Conservation (phyloP, 345 rosid species). For the Populus euphratica region DNA sequence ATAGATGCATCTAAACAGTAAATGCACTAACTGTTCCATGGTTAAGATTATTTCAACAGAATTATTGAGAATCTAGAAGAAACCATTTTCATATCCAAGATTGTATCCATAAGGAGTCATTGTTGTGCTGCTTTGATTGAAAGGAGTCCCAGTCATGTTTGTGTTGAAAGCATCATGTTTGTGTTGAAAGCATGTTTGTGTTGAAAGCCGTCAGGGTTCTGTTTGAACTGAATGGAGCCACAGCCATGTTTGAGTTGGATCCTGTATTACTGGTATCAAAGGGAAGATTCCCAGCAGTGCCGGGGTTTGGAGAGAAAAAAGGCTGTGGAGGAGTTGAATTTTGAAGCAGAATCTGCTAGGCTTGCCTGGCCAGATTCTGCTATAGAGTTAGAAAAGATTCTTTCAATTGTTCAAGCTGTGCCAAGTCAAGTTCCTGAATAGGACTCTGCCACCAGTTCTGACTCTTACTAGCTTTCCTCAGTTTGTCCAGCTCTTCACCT, state of each 20-base stretch:
- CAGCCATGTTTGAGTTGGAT: neutral
- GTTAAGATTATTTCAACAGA: neutral
- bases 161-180: neutral
- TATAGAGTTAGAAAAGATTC: conserved; percentile 34
- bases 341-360: conserved; percentile 24
- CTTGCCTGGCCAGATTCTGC: conserved; percentile 33
- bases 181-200: neutral
- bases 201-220: neutral
- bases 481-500: conserved; percentile 34
- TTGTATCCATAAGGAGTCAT: neutral
- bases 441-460: conserved; percentile 56
- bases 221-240: neutral
- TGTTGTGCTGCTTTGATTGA: too few species aligned
- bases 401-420: conserved; percentile 38
- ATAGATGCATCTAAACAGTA: neutral
- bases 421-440: conserved; percentile 18
- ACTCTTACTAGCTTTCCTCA: conserved; percentile 19
- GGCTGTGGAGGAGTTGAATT: conserved; percentile 7
- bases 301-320: neutral
- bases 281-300: neutral
- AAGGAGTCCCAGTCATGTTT: neutral
- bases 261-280: neutral
- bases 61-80: neutral
- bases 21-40: neutral
- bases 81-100: neutral